These are phyloP conservation scores for Gonapodya prolifera DNA, from an alignment of 192 early-diverging fungal species.

Conservation along the genomic window DNA sequence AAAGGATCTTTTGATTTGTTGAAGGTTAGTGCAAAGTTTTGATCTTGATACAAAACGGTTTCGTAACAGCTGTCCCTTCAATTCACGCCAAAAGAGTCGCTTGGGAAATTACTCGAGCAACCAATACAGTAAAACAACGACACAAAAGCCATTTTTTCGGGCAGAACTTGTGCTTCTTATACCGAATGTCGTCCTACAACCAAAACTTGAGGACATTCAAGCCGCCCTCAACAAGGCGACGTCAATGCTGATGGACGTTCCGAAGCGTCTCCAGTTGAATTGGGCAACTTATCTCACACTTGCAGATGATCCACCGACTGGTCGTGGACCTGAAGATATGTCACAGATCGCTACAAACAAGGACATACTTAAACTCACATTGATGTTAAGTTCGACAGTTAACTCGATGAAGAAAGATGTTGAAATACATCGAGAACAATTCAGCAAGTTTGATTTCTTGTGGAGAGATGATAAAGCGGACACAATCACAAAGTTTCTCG, in stretches of 20 bases:
- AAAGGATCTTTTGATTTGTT: constrained; percentile 47
- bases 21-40: neutral
- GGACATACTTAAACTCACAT: constrained; percentile 42
- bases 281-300: constrained; percentile 24
- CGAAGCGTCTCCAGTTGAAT: constrained; percentile 39
- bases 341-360: constrained; percentile 56
- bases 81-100: constrained; percentile 26
- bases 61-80: too few relatives aligned
- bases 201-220: constrained; percentile 52
- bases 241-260: constrained; percentile 40
- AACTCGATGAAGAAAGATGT: constrained; percentile 54
- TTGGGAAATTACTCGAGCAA: constrained; percentile 42
- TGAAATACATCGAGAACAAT: constrained; percentile 44
- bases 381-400: constrained; percentile 36
- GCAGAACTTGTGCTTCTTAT: constrained; percentile 45
- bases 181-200: constrained; percentile 47
- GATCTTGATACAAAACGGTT: neutral
- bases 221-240: constrained; percentile 38
- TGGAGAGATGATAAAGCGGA: constrained; percentile 55
- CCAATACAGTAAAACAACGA: constrained; percentile 38
- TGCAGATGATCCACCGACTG: neutral
- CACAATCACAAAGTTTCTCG: constrained; percentile 44
- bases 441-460: constrained; percentile 49
- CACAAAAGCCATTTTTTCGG: constrained; percentile 44
- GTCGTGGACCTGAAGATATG: constrained; percentile 32